Evolutionary conservation across 2,329 filamentous ascomycete genomes (phyloP).

Genomic region (Beauveria pseudobassiana): DNA sequence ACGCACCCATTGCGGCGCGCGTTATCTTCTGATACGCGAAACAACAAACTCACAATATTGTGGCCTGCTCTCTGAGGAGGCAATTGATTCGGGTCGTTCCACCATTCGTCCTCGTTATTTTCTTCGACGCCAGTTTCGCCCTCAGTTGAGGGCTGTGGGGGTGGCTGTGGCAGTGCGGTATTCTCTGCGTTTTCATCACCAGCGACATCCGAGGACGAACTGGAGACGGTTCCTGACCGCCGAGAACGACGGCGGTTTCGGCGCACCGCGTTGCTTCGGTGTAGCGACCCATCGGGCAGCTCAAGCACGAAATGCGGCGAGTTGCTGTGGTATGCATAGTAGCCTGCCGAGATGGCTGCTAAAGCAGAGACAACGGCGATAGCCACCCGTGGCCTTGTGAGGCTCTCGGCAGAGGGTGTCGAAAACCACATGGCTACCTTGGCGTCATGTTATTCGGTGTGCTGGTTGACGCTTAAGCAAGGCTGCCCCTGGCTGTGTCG

Average conservation of each 20-base stretch:
- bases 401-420: slow-evolving; percentile 43
- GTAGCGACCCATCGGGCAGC: slow-evolving; percentile 33
- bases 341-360: slow-evolving; percentile 50
- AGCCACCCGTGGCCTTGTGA: slow-evolving; percentile 47
- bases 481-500: slow-evolving; percentile 2
- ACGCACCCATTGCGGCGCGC: slow-evolving; percentile 82
- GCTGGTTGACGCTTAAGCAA: background rate
- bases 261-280: slow-evolving; percentile 61
- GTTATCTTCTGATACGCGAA: slow-evolving; percentile 90
- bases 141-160: slow-evolving; percentile 19
- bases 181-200: slow-evolving; percentile 38
- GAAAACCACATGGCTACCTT: slow-evolving; percentile 38
- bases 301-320: slow-evolving; percentile 20
- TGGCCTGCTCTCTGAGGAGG: slow-evolving; percentile 54
- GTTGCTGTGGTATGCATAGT: slow-evolving; percentile 45
- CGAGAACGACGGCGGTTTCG: slow-evolving; percentile 32
- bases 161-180: slow-evolving; percentile 17
- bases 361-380: slow-evolving; percentile 49
- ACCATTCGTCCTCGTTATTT: slow-evolving; percentile 43
- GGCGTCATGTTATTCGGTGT: slow-evolving; percentile 24
- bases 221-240: slow-evolving; percentile 31
- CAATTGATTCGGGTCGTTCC: slow-evolving; percentile 36
- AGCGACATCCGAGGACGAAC: slow-evolving; percentile 32
- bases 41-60: slow-evolving; percentile 77
- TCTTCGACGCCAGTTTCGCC: slow-evolving; percentile 30